Evolutionary conservation across 1,139 yeast genomes (phyloP).

Genomic region (Chernovozyma sophiae-reginae): DNA sequence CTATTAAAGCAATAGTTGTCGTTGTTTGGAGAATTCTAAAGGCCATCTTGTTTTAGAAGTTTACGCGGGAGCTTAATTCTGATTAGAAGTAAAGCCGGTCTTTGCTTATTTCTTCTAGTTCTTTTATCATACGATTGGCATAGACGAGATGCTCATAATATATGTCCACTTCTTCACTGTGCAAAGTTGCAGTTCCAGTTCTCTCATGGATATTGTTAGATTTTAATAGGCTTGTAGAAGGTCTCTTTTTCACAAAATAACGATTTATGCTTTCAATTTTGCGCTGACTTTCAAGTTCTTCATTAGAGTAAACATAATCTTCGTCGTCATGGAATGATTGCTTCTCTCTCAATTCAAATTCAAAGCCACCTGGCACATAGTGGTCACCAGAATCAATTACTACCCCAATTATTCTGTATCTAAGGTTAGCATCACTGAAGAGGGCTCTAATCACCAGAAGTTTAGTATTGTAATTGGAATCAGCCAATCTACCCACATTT

Average conservation of each 20-base stretch:
- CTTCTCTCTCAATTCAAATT: slow-evolving; percentile 8
- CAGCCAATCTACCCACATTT: slow-evolving; percentile 26
- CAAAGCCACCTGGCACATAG: slow-evolving; percentile 19
- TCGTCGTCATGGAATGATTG: background rate
- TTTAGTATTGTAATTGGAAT: slow-evolving; percentile 15
- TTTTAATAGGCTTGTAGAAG: too few relatives aligned
- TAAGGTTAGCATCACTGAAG: slow-evolving; percentile 10
- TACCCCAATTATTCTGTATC: slow-evolving; percentile 28
- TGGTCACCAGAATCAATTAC: slow-evolving; percentile 38
- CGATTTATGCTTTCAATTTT: slow-evolving; percentile 14
- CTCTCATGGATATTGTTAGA: background rate
- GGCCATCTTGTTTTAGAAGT: background rate
- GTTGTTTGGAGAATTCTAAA: slow-evolving; percentile 23
- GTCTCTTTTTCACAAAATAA: slow-evolving; percentile 15
- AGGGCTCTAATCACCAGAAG: slow-evolving; percentile 12
- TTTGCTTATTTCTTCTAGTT: slow-evolving; percentile 12
- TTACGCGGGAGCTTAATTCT: too few relatives aligned
- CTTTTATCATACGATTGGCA: slow-evolving; percentile 24
- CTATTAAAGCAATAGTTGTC: slow-evolving; percentile 28
- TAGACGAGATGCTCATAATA: slow-evolving; percentile 20
- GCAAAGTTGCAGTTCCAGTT: background rate
- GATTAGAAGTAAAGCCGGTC: background rate
- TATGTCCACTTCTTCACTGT: background rate
- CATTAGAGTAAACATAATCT: background rate
- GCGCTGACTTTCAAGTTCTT: too few relatives aligned